phyloP scores from a whole-genome alignment of 1,139 yeast genomes.

The Protomyces gravidus region DNA sequence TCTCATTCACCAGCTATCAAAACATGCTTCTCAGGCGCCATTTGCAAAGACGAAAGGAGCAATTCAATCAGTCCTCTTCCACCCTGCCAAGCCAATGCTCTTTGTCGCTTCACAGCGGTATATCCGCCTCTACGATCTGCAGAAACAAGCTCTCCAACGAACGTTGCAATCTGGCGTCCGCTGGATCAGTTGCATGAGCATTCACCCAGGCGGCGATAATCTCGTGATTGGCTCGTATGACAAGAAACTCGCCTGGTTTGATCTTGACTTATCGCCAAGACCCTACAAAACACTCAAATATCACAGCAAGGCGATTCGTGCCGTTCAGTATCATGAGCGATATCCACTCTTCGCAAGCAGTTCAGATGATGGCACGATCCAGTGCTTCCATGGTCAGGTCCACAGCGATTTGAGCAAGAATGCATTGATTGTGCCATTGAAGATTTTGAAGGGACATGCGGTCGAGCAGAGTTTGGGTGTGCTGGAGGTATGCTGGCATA shows the following conservation, averaged over 20 bases:
- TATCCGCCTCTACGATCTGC: slow-evolving; percentile 80
- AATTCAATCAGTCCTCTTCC: slow-evolving; percentile 93
- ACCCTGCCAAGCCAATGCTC: slow-evolving; percentile 90
- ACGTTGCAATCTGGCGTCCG: slow-evolving; percentile 92
- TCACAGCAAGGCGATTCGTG: slow-evolving; percentile 90
- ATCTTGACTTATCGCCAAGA: slow-evolving; percentile 77
- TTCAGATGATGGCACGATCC: slow-evolving; percentile 91
- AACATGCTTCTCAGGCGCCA: slow-evolving; percentile 96
- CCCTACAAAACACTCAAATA: slow-evolving; percentile 95
- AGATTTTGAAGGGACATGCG: slow-evolving; percentile 90
- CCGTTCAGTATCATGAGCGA: slow-evolving; percentile 77
- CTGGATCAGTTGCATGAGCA: slow-evolving; percentile 85
- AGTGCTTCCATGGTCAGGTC: slow-evolving; percentile 94
- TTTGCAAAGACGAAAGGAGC: slow-evolving; percentile 90
- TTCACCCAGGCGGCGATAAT: slow-evolving; percentile 91
- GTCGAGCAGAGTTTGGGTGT: slow-evolving; percentile 78
- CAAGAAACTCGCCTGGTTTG: slow-evolving; percentile 96
- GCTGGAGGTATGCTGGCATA: slow-evolving; percentile 91
- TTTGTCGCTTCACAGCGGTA: slow-evolving; percentile 93
- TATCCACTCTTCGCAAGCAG: slow-evolving; percentile 92
- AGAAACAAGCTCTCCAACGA: slow-evolving; percentile 76
- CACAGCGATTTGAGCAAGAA: slow-evolving; percentile 94
- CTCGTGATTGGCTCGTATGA: slow-evolving; percentile 88
- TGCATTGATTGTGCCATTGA: slow-evolving; percentile 92
- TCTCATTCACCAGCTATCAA: slow-evolving; percentile 86